Base-by-base conservation (phyloP, 352 stramenopile genomes). In the Plasmopara muralis region DNA sequence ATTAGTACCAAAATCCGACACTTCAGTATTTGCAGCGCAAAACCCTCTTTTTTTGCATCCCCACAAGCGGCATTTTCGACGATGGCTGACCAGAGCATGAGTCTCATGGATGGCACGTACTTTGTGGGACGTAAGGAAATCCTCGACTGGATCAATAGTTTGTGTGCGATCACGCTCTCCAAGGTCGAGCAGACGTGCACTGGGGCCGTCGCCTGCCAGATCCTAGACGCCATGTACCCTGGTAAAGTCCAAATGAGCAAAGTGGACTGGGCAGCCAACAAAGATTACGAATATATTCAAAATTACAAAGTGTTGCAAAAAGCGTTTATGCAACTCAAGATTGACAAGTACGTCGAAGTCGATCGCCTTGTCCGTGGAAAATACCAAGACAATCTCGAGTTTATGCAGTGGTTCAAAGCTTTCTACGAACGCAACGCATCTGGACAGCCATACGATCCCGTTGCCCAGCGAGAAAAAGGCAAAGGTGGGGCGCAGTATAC, bases 321-420 rank as follows among this genome's bases (percentile, higher is more conserved):
- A 44, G 95, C 89, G 48, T 99, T 99, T 63, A 89, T 87, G 53
- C 97, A 92, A 39, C 72, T 98, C 40, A 91, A 97, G 51, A 96
- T 99, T 55, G 89, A 98, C 59, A 77, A 88, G 50, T 78, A 98
- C 72, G 93, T 99, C 25, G 95, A 99, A 66, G 97, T 99, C 20
- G 90, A 98, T 51, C 95, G 96, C 34, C 81, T 99, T 29, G 97
- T 99, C 60, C 83, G 96, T 16, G 97, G 90, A 42, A 99, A 98
- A 68, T 99, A 99, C 81, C 97, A 99, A 69, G 97, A 99, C 69
- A 99, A 99, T 72, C 83, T 99, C 53, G 97, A 99, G 72, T 99
- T 99, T 66, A 99, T 99, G 88, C 97, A 99, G 76, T 99, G 95
- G 89, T 93, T 95, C 57, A 97, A 96, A 54, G 75, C 76, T 25